Base-by-base conservation (phyloP, 139 green algal species). In the Pleodorina starrii region DNA sequence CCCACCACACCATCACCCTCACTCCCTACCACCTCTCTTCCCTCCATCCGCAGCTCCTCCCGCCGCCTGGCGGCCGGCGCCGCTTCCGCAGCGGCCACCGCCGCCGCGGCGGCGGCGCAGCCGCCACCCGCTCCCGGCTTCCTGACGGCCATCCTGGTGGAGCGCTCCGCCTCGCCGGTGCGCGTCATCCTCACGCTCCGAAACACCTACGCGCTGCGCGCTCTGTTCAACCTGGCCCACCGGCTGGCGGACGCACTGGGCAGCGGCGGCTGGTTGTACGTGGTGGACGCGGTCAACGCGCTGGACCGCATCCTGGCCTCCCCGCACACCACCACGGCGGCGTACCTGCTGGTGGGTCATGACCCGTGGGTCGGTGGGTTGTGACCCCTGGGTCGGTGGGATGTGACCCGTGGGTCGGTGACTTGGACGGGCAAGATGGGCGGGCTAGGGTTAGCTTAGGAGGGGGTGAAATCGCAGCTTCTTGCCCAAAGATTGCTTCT, bases 201-300 rank as follows among this genome's bases (percentile, higher is more conserved):
- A 74, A 98, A 98, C 57, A 91, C 98, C 32, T 94, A 84, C 7
- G 88, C 80, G 42, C 93, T 99, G 90, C 93, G 94, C 32, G 96
- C 96, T 5, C 90, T 99, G 68, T 98, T 99, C 92, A 97, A 97
- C 36, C 32, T 89, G 36, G 85, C 86, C 11, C 84, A 89, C 35
- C 44, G 73, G 12, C 85, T 94, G 85, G 76, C 76, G 5, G 91
- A 92, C 60, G 43, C 35, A n/a, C 85, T 94, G 57, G 91, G 88
- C 17, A 68, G 46, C 32, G 9, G 23, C 51, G 80, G 79, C 42
- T 94, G 91, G 91, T 59, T 88, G 72, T 51, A 83, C 35, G 85
- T 94, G 12, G 91, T 91, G 36, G 88, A 94, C 44, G 91, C 98
- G 57, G 97, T 98, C 86, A 98, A 98, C 91, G 98, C 91, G 23